Evolutionary conservation across 345 rosid genomes (phyloP).

Genomic region (Salix purpurea): DNA sequence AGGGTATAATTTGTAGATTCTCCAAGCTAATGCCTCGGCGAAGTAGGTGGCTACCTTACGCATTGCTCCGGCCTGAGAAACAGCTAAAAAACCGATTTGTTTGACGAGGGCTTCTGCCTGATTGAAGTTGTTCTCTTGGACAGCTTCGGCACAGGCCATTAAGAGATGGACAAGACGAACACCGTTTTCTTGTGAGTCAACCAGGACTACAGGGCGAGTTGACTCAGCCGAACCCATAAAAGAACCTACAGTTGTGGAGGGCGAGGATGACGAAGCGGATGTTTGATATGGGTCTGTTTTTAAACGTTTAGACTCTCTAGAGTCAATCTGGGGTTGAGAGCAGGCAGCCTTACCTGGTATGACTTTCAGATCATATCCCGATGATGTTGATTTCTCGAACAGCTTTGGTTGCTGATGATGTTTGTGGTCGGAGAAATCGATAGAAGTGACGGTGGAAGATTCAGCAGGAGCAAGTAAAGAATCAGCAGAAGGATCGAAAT

Average conservation of each 20-base stretch:
- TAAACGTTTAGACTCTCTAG: slow-evolving; percentile 4
- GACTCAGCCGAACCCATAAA: slow-evolving; percentile 21
- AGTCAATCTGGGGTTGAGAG: slow-evolving; percentile 1
- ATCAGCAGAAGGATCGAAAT: slow-evolving; percentile 23
- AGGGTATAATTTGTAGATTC: slow-evolving; percentile 54
- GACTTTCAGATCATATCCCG: slow-evolving; percentile 63
- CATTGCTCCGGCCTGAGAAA: slow-evolving; percentile 69
- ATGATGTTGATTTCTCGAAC: slow-evolving; percentile 33
- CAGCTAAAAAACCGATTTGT: slow-evolving; percentile 52
- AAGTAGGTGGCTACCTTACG: slow-evolving; percentile 72
- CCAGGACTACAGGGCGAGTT: slow-evolving; percentile 50
- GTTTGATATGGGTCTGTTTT: slow-evolving; percentile 8
- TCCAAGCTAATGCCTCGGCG: slow-evolving; percentile 77
- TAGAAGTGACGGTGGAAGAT: slow-evolving; percentile 40
- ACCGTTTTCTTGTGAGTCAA: slow-evolving; percentile 80
- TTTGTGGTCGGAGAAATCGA: slow-evolving; percentile 17
- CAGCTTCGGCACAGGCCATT: slow-evolving; percentile 79
- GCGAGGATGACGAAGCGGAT: slow-evolving; percentile 27
- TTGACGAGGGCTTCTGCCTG: slow-evolving; percentile 69
- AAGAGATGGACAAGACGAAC: slow-evolving; percentile 67
- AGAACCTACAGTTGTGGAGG: slow-evolving; percentile 22
- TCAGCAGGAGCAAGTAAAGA: slow-evolving; percentile 37
- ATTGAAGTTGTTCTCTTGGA: slow-evolving; percentile 45
- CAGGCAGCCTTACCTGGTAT: slow-evolving; percentile 73
- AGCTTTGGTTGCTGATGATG: background rate